Base-by-base conservation (phyloP, 352 stramenopile genomes). In the Blastocystis sp. region DNA sequence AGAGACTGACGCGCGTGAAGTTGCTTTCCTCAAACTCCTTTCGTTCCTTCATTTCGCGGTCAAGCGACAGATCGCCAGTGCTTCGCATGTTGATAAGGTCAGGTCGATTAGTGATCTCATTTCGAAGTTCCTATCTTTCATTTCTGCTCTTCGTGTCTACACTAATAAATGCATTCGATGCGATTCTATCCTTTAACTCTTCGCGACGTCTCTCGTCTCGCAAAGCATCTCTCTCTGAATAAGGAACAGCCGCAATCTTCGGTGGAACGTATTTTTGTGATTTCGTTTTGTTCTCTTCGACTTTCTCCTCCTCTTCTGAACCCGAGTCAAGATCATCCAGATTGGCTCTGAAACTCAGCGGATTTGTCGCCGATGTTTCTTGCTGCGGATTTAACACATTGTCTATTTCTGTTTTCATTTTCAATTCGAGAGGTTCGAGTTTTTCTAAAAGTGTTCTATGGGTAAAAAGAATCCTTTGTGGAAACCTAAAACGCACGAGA, bases 321-420 rank as follows among this genome's bases (percentile, higher is more conserved):
- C 3, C 23, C 11, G 54, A 63, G 56, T 84, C 73, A n/a, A 84
- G 45, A 45, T 84, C 73, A 43, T 84, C 73, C 23, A 84, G 18
- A 64, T 84, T 84, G 39, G 73, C 47, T 23, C 68, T 47, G 73
- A 66, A 84, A 7, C n/a, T 59, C 20, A 84, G 73, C 18, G 73
- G 73, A 43, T 84, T 84, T 5, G 53, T 54, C 15, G 53, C 26
- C 5, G 37, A 56, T 3, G 43, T n/a, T 34, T 66, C 73, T 37
- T 62, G 9, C 26, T 84, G 73, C 18, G 73, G 73, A 23, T 66
- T 59, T 11, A 84, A 29, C 37, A 84, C 55, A n/a, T 63, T 84
- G 56, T 84, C 73, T 13, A 84, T 68, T n/a, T 84, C 26, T 23
- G 34, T 69, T 45, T 84, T 84, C 73, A 84, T 84, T 45, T 84